These are phyloP conservation scores for Endoconidiophora laricicola DNA, from an alignment of 2,329 filamentous ascomycete genomes.

Conservation along the genomic window DNA sequence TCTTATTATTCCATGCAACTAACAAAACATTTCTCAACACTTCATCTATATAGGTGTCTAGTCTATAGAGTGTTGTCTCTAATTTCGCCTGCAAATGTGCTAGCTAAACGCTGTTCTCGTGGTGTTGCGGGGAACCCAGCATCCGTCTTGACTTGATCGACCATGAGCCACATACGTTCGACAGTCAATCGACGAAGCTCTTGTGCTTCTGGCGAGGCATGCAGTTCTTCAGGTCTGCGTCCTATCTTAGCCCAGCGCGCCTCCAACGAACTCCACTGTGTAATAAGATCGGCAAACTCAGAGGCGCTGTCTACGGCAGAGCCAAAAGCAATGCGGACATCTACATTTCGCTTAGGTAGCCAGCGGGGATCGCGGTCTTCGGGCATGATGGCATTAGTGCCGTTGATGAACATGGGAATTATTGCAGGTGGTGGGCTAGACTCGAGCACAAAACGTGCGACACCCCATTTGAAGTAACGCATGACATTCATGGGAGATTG, in stretches of 20 bases:
- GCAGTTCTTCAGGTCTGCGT: conserved; percentile 35
- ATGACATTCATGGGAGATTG: conserved; percentile 64
- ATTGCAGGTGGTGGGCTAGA: conserved; percentile 74
- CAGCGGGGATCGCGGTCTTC: conserved; percentile 75
- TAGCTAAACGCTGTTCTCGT: conserved; percentile 55
- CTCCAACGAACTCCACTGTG: conserved; percentile 45
- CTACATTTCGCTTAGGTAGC: conserved; percentile 56
- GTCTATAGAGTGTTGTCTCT: conserved; percentile 9
- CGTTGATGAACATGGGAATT: conserved; percentile 88
- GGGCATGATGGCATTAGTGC: conserved; percentile 74
- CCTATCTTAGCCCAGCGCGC: conserved; percentile 19
- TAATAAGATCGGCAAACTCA: conserved; percentile 62
- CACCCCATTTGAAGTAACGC: conserved; percentile 97
- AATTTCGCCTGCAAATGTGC: conserved; percentile 53
- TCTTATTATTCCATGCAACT: too few relatives aligned
- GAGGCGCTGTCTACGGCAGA: conserved; percentile 56
- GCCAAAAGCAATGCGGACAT: conserved; percentile 61
- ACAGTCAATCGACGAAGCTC: conserved; percentile 61
- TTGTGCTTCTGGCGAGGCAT: conserved; percentile 57
- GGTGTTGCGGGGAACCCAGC: conserved; percentile 68
- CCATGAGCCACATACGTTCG: conserved; percentile 57
- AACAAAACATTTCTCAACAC: too few relatives aligned
- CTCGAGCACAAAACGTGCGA: conserved; percentile 82
- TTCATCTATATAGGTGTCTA: background rate
- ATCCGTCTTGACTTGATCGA: conserved; percentile 57